Conservation (phyloP, 2,329 filamentous ascomycete genomes). For the Hypocrella siamensis region DNA sequence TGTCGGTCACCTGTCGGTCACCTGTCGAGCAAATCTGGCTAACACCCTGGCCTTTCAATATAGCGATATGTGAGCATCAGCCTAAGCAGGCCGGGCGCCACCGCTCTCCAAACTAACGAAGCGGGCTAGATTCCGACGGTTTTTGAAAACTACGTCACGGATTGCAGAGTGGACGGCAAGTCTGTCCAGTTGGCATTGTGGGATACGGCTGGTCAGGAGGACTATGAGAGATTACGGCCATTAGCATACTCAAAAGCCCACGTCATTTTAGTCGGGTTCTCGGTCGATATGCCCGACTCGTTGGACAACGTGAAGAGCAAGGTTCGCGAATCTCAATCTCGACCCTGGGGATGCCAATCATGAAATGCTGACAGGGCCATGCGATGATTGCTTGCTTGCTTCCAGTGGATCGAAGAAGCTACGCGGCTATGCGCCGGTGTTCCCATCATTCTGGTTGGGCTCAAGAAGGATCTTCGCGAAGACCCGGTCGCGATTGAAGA, state of each 20-base stretch:
- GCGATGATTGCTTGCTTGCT: constrained; percentile 2
- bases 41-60: not conserved
- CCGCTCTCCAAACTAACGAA: constrained; percentile 9
- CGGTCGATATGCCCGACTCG: constrained; percentile 87
- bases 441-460: constrained; percentile 85
- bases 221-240: constrained; percentile 89
- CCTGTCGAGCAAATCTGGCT: not conserved
- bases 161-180: constrained; percentile 95
- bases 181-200: constrained; percentile 96
- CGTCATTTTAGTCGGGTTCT: constrained; percentile 91
- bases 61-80: constrained; percentile 41
- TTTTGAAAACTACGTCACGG: constrained; percentile 98
- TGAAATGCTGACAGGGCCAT: too few relatives aligned
- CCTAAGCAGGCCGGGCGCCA: constrained; percentile 1
- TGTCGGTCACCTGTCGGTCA: not conserved
- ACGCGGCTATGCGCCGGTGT: constrained; percentile 81
- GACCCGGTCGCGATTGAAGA: constrained; percentile 91
- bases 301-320: constrained; percentile 98
- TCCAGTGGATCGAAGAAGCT: constrained; percentile 88
- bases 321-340: constrained; percentile 29
- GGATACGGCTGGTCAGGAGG: constrained; percentile 99
- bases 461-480: constrained; percentile 95
- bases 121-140: constrained; percentile 67
- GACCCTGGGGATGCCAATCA: not conserved
- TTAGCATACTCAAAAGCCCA: constrained; percentile 95